These are phyloP conservation scores for Chromera velia DNA, from an alignment of 73 alveolate species.

Conservation along the genomic window DNA sequence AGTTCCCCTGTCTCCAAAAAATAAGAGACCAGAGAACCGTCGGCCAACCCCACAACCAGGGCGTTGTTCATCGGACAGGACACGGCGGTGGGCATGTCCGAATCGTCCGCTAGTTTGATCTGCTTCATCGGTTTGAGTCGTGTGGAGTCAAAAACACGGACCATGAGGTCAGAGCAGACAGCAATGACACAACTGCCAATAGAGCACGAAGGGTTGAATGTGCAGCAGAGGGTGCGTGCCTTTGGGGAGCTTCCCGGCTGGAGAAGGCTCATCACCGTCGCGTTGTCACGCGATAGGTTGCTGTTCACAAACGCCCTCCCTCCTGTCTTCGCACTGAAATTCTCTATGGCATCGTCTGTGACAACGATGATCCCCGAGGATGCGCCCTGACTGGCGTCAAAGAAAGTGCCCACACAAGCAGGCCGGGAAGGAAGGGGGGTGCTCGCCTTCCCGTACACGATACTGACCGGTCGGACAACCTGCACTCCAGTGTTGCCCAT, in stretches of 20 bases:
- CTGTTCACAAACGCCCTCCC: too few relatives aligned
- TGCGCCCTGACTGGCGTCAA: not conserved
- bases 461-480: not conserved
- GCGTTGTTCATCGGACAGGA: not conserved
- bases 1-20: not conserved
- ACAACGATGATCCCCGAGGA: not conserved
- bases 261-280: not conserved
- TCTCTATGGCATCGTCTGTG: not conserved
- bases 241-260: too few relatives aligned
- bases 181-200: not conserved
- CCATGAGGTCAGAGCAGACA: not conserved
- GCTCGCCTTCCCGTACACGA: not conserved
- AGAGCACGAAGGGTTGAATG: not conserved
- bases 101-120: not conserved
- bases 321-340: not conserved
- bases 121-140: not conserved
- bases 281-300: not conserved
- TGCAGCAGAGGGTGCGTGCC: not conserved
- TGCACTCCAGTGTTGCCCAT: not conserved
- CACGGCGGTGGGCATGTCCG: not conserved
- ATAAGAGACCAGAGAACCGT: not conserved
- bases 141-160: not conserved
- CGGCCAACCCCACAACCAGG: not conserved
- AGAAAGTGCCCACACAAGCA: not conserved
- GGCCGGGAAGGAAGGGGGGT: not conserved